A percentile compares a stretch with the other conserved stretches of the same genome.
These are phyloP conservation scores for Akebia trifoliata DNA, from an alignment of 164 flowering plant genomes.

Conservation along the genomic window DNA sequence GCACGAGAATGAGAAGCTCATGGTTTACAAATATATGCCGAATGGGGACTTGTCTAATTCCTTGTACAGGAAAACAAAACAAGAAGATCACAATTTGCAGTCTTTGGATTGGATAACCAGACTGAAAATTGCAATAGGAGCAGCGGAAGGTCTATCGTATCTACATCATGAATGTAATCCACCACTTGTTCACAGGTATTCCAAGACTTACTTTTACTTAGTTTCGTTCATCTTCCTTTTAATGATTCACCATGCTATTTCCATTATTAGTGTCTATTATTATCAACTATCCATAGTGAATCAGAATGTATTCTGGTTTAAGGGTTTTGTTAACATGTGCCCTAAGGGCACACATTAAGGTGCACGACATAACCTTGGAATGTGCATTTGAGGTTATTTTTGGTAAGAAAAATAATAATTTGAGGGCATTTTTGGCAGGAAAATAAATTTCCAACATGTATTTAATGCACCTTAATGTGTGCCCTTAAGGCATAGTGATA, in stretches of 20 bases:
- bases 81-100: constrained; percentile 62
- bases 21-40: constrained; percentile 84
- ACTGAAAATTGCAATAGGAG: constrained; percentile 86
- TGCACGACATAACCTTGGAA: too few relatives aligned
- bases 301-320: too few relatives aligned
- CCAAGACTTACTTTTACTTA: constrained; percentile 4
- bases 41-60: constrained; percentile 81
- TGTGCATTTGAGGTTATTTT: too few relatives aligned
- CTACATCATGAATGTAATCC: constrained; percentile 90
- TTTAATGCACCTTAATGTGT: too few relatives aligned
- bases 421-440: too few relatives aligned
- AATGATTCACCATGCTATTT: neutral
- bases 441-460: too few relatives aligned
- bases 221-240: neutral
- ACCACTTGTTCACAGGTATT: constrained; percentile 94
- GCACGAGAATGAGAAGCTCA: constrained; percentile 70
- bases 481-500: too few relatives aligned
- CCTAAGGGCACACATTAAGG: too few relatives aligned
- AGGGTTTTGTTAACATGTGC: too few relatives aligned
- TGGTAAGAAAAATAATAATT: too few relatives aligned
- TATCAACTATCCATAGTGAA: too few relatives aligned
- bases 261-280: too few relatives aligned
- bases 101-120: constrained; percentile 98
- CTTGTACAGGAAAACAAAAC: constrained; percentile 46
- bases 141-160: constrained; percentile 80